Evolutionary conservation across 768 basidiomycete genomes (phyloP).

Genomic region (Russula abietina): DNA sequence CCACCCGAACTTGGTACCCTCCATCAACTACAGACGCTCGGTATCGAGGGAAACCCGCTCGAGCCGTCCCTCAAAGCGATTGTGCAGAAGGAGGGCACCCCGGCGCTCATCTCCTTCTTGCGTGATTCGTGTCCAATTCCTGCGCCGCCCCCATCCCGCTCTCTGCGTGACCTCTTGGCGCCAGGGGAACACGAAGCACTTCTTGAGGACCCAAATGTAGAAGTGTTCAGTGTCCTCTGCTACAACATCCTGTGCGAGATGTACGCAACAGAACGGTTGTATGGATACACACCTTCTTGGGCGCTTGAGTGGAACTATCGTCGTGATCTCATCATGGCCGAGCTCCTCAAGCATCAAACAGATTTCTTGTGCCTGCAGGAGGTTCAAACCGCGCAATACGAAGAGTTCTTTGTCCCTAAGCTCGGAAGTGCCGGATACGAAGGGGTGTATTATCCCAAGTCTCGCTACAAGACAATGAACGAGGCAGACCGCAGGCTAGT

Average conservation of each 20-base stretch:
- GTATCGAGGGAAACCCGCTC: constrained; percentile 95
- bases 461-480: constrained; percentile 88
- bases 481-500: constrained; percentile 80
- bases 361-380: constrained; percentile 96
- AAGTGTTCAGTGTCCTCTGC: constrained; percentile 74
- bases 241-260: constrained; percentile 95
- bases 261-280: constrained; percentile 80
- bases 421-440: constrained; percentile 76
- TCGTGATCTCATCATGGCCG: constrained; percentile 79
- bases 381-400: constrained; percentile 87
- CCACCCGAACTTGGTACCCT: constrained; percentile 85
- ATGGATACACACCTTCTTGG: constrained; percentile 97
- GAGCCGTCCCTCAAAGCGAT: constrained; percentile 69
- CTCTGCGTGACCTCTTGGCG: constrained; percentile 62
- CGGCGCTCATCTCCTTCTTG: constrained; percentile 80
- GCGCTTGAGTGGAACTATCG: constrained; percentile 94
- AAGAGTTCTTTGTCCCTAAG: constrained; percentile 80
- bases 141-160: constrained; percentile 69
- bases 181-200: constrained; percentile 54
- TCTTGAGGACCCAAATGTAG: constrained; percentile 56
- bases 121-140: constrained; percentile 89
- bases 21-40: constrained; percentile 87
- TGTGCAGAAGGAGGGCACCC: constrained; percentile 93
- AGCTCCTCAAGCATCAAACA: constrained; percentile 71
- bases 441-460: constrained; percentile 88